Evolutionary conservation across 495 filamentous ascomycete genomes (phyloP).

Genomic region (Tuber aestivum): DNA sequence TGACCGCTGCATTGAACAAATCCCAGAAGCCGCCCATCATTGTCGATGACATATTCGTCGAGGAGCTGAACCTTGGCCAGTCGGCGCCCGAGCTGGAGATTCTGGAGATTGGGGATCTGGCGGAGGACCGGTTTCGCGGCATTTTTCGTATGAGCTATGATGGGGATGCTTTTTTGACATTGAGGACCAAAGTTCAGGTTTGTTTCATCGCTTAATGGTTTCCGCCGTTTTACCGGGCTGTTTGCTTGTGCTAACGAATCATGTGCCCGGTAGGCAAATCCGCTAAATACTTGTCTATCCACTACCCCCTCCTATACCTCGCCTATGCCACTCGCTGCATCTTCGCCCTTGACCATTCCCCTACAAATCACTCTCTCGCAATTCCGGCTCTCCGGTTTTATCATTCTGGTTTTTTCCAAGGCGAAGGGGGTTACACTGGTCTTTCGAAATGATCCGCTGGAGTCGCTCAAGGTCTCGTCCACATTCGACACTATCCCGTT

Average conservation of each 20-base stretch:
- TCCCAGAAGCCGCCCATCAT: constrained; percentile 98
- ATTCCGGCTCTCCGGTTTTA: constrained; percentile 94
- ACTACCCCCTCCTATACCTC: constrained; percentile 88
- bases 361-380: constrained; percentile 93
- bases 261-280: constrained; percentile 65
- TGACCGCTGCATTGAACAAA: constrained; percentile 94
- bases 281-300: constrained; percentile 87
- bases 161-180: constrained; percentile 87
- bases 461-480: constrained; percentile 95
- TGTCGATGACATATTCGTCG: constrained; percentile 97
- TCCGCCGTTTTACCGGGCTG: constrained; percentile 1
- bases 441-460: constrained; percentile 95
- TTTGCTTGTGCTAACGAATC: constrained; percentile 6
- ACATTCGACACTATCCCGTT: constrained; percentile 99
- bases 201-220: constrained; percentile 32
- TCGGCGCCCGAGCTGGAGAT: constrained; percentile 93
- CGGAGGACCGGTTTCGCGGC: constrained; percentile 92
- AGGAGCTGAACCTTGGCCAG: constrained; percentile 89
- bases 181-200: constrained; percentile 89
- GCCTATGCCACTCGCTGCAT: constrained; percentile 84
- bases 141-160: constrained; percentile 99
- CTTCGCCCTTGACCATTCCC: constrained; percentile 90
- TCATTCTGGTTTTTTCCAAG: constrained; percentile 92
- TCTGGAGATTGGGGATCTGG: constrained; percentile 90
- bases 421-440: constrained; percentile 95